phyloP scores from a whole-genome alignment of 768 basidiomycete species.

The Xerocomellus dryophilus region DNA sequence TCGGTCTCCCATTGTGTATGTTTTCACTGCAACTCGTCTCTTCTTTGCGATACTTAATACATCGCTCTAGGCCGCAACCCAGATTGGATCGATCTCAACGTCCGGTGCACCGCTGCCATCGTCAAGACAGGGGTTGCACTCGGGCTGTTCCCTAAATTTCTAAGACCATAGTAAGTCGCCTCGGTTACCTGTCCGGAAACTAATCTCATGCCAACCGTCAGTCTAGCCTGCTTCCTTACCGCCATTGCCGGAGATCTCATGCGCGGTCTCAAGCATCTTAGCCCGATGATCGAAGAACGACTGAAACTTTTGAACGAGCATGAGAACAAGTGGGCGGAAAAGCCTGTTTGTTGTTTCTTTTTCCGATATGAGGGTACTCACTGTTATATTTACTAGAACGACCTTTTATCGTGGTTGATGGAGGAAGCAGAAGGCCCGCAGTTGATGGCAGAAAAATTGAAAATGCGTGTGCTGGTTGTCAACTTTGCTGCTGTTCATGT shows the following conservation, averaged over 20 bases:
- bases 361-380: background rate
- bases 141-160: conserved; percentile 27
- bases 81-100: conserved; percentile 3
- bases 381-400: conserved; percentile 21
- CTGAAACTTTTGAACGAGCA: conserved; percentile 16
- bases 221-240: too few species aligned
- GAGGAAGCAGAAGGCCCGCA: conserved; percentile 22
- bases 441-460: conserved; percentile 15
- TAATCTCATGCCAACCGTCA: too few species aligned
- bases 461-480: conserved; percentile 9
- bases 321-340: conserved; percentile 28
- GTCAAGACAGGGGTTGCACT: background rate
- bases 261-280: conserved; percentile 20
- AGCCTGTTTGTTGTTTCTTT: conserved; percentile 27
- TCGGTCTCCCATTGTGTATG: conserved; percentile 48
- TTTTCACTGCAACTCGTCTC: background rate
- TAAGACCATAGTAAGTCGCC: conserved; percentile 32
- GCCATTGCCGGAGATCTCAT: too few species aligned
- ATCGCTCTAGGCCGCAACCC: background rate
- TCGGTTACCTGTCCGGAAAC: too few species aligned
- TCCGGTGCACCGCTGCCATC: background rate
- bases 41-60: background rate
- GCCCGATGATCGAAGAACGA: conserved; percentile 32
- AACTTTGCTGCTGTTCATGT: conserved; percentile 26
- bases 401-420: conserved; percentile 34